Evolutionary conservation across 1,284 basidiomycete species (phyloP).

Genomic region (Leucoagaricus sp.): DNA sequence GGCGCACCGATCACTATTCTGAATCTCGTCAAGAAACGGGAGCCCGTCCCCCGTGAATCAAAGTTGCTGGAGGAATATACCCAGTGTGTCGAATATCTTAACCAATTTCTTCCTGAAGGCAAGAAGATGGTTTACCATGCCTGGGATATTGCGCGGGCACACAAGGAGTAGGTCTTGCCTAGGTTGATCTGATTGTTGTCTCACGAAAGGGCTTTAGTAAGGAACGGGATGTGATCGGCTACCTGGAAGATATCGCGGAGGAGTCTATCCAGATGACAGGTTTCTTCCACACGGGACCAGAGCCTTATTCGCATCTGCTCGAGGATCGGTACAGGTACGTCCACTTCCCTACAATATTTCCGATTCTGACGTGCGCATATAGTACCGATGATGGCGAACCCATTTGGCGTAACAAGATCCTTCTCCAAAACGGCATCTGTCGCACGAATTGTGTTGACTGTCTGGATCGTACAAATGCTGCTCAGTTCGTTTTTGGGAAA

Average conservation of each 20-base stretch:
- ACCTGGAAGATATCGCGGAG: constrained; percentile 94
- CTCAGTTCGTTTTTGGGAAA: constrained; percentile 98
- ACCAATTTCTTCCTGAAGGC: constrained; percentile 88
- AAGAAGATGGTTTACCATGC: constrained; percentile 92
- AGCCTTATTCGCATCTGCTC: constrained; percentile 71
- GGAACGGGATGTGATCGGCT: constrained; percentile 94
- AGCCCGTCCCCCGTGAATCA: constrained; percentile 87
- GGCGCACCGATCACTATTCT: constrained; percentile 91
- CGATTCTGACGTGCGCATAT: background rate
- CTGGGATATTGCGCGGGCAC: constrained; percentile 96
- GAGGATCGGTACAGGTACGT: constrained; percentile 49
- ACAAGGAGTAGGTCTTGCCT: constrained; percentile 69
- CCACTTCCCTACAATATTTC: background rate
- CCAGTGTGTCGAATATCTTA: constrained; percentile 91
- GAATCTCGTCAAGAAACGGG: constrained; percentile 92
- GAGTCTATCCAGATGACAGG: constrained; percentile 90
- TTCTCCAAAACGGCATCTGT: constrained; percentile 89
- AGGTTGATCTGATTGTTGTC: background rate
- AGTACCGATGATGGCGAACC: constrained; percentile 29
- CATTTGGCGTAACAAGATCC: constrained; percentile 68
- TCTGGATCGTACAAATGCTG: constrained; percentile 95
- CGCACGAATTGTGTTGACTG: constrained; percentile 96
- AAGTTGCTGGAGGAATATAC: constrained; percentile 92
- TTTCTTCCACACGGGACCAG: constrained; percentile 91
- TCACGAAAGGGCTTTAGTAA: constrained; percentile 54